These are phyloP conservation scores for Filosporella fistucella DNA, from an alignment of 495 filamentous ascomycete genomes.

Conservation along the genomic window DNA sequence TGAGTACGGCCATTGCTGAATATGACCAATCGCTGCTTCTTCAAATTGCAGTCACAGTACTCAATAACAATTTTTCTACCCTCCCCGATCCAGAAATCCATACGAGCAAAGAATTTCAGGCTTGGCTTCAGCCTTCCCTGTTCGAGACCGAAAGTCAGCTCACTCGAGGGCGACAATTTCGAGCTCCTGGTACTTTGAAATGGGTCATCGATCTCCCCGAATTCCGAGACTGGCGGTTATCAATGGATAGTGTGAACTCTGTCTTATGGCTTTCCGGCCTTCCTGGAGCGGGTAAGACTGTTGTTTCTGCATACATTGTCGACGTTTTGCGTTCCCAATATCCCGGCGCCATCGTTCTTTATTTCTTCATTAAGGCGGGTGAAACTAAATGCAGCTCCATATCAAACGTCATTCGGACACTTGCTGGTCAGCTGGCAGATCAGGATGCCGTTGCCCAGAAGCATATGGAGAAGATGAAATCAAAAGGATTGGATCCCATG, in stretches of 20 bases:
- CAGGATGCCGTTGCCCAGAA: not conserved
- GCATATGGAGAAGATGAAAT: not conserved
- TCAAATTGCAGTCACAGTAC: constrained; percentile 1
- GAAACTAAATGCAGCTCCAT: not conserved
- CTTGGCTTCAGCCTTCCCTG: constrained; percentile 8
- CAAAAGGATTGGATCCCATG: not conserved
- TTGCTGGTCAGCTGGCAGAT: constrained; percentile 1
- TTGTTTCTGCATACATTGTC: constrained; percentile 3
- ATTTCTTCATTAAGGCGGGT: constrained; percentile 11
- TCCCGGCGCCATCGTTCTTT: constrained; percentile 3
- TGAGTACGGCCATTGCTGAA: constrained; percentile 1
- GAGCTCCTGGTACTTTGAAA: constrained; percentile 2
- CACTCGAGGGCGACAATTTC: not conserved
- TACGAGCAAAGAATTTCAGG: not conserved
- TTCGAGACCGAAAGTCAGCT: constrained; percentile 7
- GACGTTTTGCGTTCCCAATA: constrained; percentile 1
- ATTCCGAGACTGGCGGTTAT: constrained; percentile 3
- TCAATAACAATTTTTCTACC: not conserved
- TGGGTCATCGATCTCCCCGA: constrained; percentile 8
- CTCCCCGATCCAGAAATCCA: not conserved
- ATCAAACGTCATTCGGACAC: constrained; percentile 3
- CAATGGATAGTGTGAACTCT: not conserved
- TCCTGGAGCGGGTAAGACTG: constrained; percentile 10
- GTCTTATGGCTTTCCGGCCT: constrained; percentile 7
- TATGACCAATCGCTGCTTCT: constrained; percentile 13